Percentiles rank a stretch among this genome's conserved stretches.
phyloP scores from a whole-genome alignment of 2,329 filamentous ascomycete species.

The Rhexocercosporidium sp. region DNA sequence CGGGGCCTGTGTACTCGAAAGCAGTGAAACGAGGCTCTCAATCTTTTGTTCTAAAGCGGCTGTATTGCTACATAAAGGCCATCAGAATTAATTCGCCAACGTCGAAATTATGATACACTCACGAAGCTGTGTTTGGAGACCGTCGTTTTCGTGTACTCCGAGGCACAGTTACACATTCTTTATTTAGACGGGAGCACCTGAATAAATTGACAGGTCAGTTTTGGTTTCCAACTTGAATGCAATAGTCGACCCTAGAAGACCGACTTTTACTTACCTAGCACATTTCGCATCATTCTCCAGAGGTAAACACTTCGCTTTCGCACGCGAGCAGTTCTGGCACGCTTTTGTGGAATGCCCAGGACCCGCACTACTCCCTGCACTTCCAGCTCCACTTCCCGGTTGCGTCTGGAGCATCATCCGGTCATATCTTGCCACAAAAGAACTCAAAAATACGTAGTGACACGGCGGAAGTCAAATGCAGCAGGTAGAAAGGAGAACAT shows the following conservation, averaged over 20 bases:
- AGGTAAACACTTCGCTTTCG: slow-evolving; percentile 35
- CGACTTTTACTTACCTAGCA: slow-evolving; percentile 22
- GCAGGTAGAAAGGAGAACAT: neutral
- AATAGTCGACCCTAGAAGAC: neutral
- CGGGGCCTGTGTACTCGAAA: slow-evolving; percentile 28
- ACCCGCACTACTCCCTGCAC: neutral
- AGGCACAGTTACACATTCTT: slow-evolving; percentile 29
- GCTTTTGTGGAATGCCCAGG: slow-evolving; percentile 16
- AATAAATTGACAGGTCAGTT: neutral
- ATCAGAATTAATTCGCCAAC: neutral
- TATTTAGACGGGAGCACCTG: slow-evolving; percentile 33
- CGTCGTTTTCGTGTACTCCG: slow-evolving; percentile 29
- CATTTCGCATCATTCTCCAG: slow-evolving; percentile 21
- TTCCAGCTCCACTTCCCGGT: neutral
- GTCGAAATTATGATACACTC: slow-evolving; percentile 5
- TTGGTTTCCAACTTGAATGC: neutral
- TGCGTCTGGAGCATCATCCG: slow-evolving; percentile 1
- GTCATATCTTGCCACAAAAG: neutral
- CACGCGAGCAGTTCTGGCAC: slow-evolving; percentile 31
- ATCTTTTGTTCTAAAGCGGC: slow-evolving; percentile 34
- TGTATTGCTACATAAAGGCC: slow-evolving; percentile 21
- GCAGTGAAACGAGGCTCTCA: slow-evolving; percentile 33
- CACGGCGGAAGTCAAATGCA: neutral
- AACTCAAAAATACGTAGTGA: neutral
- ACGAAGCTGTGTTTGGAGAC: slow-evolving; percentile 30